Evolutionary conservation across 495 filamentous ascomycete species (phyloP).

Genomic region (Hypoxylon lienhwacheense): DNA sequence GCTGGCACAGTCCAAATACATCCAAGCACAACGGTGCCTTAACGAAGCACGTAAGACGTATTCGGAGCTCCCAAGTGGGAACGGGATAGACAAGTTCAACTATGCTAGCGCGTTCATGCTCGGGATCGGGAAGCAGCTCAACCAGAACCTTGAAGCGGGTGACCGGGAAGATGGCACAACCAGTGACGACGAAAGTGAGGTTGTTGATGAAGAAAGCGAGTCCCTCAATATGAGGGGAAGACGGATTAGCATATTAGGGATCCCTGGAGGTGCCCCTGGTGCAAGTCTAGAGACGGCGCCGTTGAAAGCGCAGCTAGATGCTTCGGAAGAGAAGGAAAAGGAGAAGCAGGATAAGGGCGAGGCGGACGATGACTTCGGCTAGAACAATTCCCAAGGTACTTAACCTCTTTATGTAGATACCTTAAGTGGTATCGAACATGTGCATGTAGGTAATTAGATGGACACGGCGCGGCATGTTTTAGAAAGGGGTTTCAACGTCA

Average conservation of each 20-base stretch:
- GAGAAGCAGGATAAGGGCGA: slow-evolving; percentile 25
- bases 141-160: slow-evolving; percentile 50
- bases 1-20: slow-evolving; percentile 68
- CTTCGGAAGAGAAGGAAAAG: slow-evolving; percentile 15
- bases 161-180: slow-evolving; percentile 42
- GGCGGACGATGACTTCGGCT: slow-evolving; percentile 31
- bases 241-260: slow-evolving; percentile 49
- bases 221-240: slow-evolving; percentile 44
- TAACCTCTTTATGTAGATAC: too few species aligned
- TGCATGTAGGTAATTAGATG: too few species aligned
- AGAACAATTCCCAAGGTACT: too few species aligned
- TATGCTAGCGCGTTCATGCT: slow-evolving; percentile 66
- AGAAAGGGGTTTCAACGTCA: too few species aligned
- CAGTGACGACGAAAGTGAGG: slow-evolving; percentile 42
- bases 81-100: slow-evolving; percentile 57
- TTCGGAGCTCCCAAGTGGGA: slow-evolving; percentile 56
- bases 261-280: slow-evolving; percentile 31
- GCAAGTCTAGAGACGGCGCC: slow-evolving; percentile 53
- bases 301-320: slow-evolving; percentile 37
- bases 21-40: slow-evolving; percentile 70
- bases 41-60: slow-evolving; percentile 72
- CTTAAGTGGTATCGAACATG: too few species aligned
- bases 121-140: slow-evolving; percentile 60
- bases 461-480: too few species aligned
- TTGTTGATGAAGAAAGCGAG: slow-evolving; percentile 66